Conservation (phyloP, 106 monocot genomes). For the Acorus gramineus region DNA sequence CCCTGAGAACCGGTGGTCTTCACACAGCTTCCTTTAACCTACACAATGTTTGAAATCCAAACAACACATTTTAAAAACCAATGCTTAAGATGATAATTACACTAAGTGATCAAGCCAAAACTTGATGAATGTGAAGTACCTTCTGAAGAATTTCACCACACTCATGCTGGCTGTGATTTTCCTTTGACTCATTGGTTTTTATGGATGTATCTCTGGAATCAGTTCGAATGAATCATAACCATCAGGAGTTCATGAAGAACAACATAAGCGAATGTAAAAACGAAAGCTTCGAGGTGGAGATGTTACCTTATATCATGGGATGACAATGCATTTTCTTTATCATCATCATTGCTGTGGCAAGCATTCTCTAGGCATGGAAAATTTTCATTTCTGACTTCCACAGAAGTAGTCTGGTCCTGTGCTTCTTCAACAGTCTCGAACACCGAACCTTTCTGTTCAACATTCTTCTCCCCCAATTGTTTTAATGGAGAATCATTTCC, state of each 20-base stretch:
- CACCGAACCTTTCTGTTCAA: too few species aligned
- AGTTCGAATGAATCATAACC: background rate
- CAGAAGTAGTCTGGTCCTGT: too few species aligned
- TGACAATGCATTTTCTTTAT: constrained; percentile 41
- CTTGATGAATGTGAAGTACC: constrained; percentile 12
- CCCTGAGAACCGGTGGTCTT: constrained; percentile 1
- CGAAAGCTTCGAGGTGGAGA: background rate
- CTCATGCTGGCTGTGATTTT: constrained; percentile 9
- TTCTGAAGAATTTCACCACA: constrained; percentile 27
- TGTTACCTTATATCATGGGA: background rate
- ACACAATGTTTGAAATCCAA: too few species aligned
- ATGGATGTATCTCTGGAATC: constrained; percentile 9
- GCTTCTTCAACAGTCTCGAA: too few species aligned
- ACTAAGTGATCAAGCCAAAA: too few species aligned
- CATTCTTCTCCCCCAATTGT: too few species aligned
- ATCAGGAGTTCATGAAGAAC: background rate
- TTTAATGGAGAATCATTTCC: too few species aligned
- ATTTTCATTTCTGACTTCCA: too few species aligned
- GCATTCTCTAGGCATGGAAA: too few species aligned
- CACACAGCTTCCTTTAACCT: too few species aligned
- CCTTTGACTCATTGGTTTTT: constrained; percentile 2
- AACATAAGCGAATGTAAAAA: background rate
- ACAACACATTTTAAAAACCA: too few species aligned
- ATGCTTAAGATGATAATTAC: too few species aligned
- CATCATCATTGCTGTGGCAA: constrained; percentile 14